Conservation (phyloP, 768 basidiomycete species). For the Pulveroboletus frians region DNA sequence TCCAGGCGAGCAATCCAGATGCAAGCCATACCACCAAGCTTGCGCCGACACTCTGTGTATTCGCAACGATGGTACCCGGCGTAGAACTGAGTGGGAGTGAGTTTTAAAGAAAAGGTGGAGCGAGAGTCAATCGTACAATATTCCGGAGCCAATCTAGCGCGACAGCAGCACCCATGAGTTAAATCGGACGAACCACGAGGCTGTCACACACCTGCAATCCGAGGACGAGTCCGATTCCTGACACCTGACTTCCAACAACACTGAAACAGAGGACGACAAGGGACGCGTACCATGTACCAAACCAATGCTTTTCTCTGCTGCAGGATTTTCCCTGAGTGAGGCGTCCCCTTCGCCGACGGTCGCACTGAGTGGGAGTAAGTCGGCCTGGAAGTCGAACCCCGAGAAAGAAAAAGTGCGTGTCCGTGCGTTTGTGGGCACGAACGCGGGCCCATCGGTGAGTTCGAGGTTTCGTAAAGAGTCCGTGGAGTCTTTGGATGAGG, state of each 20-base stretch:
- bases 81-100: slow-evolving; percentile 56
- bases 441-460: slow-evolving; percentile 57
- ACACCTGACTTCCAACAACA: slow-evolving; percentile 4
- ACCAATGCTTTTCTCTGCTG: slow-evolving; percentile 71
- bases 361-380: slow-evolving; percentile 70
- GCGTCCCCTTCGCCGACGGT: slow-evolving; percentile 70
- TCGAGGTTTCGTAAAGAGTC: slow-evolving; percentile 78
- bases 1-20: slow-evolving; percentile 87
- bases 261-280: neutral
- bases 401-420: slow-evolving; percentile 63
- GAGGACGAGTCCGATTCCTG: slow-evolving; percentile 82
- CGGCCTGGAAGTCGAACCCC: slow-evolving; percentile 74
- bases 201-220: slow-evolving; percentile 59
- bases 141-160: slow-evolving; percentile 80
- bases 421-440: slow-evolving; percentile 22
- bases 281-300: slow-evolving; percentile 64
- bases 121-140: slow-evolving; percentile 60
- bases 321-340: slow-evolving; percentile 41
- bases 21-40: slow-evolving; percentile 81
- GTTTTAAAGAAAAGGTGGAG: neutral
- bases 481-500: slow-evolving; percentile 46
- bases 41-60: slow-evolving; percentile 85
- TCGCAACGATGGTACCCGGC: slow-evolving; percentile 86
- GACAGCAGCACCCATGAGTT: slow-evolving; percentile 1
- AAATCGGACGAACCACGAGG: neutral